phyloP scores from a whole-genome alignment of 1,284 basidiomycete genomes.

The Moesziomyces sp. region DNA sequence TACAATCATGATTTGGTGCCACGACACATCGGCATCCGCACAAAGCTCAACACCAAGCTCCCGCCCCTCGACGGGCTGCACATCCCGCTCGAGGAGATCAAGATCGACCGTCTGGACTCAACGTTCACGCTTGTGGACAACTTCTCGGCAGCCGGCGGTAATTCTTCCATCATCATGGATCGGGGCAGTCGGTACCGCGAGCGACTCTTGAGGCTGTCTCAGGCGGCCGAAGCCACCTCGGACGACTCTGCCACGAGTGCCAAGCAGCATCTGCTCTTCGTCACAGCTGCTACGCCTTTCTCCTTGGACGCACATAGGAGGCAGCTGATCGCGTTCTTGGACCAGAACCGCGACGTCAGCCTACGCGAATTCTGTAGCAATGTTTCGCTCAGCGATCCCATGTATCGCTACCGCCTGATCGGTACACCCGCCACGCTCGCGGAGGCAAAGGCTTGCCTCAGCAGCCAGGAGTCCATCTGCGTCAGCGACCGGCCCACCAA shows the following conservation, averaged over 20 bases:
- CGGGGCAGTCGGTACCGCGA: constrained; percentile 22
- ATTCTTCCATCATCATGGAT: constrained; percentile 45
- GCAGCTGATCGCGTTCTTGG: constrained; percentile 30
- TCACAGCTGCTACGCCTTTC: constrained; percentile 41
- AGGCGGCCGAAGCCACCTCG: constrained; percentile 1
- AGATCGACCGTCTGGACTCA: constrained; percentile 13
- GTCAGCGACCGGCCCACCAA: background rate
- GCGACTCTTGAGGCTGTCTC: constrained; percentile 11
- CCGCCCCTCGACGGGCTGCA: constrained; percentile 40
- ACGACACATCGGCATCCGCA: constrained; percentile 45
- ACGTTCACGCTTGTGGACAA: constrained; percentile 46
- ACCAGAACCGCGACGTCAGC: constrained; percentile 13
- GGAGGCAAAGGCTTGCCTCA: constrained; percentile 26
- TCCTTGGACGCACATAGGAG: constrained; percentile 39
- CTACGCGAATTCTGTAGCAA: constrained; percentile 42
- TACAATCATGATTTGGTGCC: constrained; percentile 38
- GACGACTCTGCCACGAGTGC: background rate
- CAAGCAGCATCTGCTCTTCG: constrained; percentile 22
- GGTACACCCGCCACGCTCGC: constrained; percentile 16
- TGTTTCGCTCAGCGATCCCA: constrained; percentile 36
- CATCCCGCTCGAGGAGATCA: constrained; percentile 23
- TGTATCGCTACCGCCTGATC: constrained; percentile 30
- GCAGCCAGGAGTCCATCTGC: constrained; percentile 34
- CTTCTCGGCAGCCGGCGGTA: constrained; percentile 53
- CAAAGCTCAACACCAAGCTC: constrained; percentile 48